Evolutionary conservation across 495 filamentous ascomycete species (phyloP), one percentile per base, ranked within the genome.

Genomic region (Neurospora sp.): DNA sequence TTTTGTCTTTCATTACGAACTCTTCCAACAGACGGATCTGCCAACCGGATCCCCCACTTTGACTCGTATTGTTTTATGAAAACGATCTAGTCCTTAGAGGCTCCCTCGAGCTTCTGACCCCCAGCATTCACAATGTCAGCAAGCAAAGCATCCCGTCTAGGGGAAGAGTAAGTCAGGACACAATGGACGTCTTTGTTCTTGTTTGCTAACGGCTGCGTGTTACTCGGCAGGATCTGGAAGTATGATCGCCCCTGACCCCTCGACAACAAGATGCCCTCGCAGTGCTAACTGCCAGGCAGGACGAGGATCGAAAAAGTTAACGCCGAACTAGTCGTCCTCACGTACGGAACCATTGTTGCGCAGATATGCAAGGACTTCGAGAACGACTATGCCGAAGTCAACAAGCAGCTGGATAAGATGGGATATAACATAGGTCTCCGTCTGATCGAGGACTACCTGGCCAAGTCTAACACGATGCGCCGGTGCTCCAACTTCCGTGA

Each of bases 401-500:
- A 99, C 84, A 93, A 93, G 83, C 96, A 99, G 80, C 85, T 99
- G 65, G 96, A 99, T 79, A 96, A 94, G 83, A 99, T 99, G 96
- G 96, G 96, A 44, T 97, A 98, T 85, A 98, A 97, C 76, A 98
- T 99, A 73, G 96, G 96, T 9, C 87, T 98, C 81, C 92, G 96
- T 37, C 84, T 99, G 76, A 97, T 99, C 80, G 96, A 99, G 77
- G 96, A 99, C 81, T 99, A 97, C 80, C 89, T 99, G 45, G 96
- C 96, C 74, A 98, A 97, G 82, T 93, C 93, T 14, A 93, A 91
- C 74, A 91, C 91, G 18, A 92, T 93, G 78, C 81, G 83, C 74
- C 88, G 94, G 72, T 99, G 96, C 83, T 88, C 90, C 73, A 98
- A 96, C 81, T 97, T 99, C 77, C 87, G 91, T 72, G 96, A 99